These are phyloP conservation scores for Chlorella variabilis DNA, from an alignment of 163 green algal species.

Conservation along the genomic window DNA sequence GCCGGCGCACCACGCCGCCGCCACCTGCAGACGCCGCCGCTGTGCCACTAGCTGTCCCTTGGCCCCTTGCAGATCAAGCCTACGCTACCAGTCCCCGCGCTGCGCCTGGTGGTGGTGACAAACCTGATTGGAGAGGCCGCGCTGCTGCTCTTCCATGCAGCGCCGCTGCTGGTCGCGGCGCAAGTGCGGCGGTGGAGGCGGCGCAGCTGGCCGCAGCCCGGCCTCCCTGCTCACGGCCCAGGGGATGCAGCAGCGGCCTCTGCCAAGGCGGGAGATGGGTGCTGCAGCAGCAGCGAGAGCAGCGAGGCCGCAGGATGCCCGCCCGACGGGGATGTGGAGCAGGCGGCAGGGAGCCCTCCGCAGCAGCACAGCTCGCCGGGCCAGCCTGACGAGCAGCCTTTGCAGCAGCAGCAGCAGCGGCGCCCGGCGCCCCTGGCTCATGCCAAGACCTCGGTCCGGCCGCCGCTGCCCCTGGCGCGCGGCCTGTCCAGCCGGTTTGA, in stretches of 20 bases:
- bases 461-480: slow-evolving; percentile 7
- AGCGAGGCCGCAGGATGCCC: not conserved
- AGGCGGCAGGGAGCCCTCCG: not conserved
- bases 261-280: not conserved
- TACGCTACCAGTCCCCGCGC: not conserved
- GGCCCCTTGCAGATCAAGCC: slow-evolving; percentile 3
- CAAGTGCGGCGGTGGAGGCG: slow-evolving; percentile 2
- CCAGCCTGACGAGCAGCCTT: no score
- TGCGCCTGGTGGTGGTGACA: slow-evolving; percentile 30
- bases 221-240: not conserved
- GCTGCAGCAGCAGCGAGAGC: not conserved
- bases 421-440: not conserved
- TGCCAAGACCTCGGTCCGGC: not conserved
- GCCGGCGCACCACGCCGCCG: no score
- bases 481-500: slow-evolving; percentile 23
- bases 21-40: no score
- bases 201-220: not conserved
- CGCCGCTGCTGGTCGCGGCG: not conserved
- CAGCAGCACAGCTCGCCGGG: not conserved
- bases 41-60: not conserved
- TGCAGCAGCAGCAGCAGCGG: not conserved
- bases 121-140: slow-evolving; percentile 28
- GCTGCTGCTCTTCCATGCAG: slow-evolving; percentile 15
- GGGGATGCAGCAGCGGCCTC: not conserved
- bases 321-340: not conserved